phyloP scores from a whole-genome alignment of 139 green algal species.

The Mesotaenium endlicherianum region DNA sequence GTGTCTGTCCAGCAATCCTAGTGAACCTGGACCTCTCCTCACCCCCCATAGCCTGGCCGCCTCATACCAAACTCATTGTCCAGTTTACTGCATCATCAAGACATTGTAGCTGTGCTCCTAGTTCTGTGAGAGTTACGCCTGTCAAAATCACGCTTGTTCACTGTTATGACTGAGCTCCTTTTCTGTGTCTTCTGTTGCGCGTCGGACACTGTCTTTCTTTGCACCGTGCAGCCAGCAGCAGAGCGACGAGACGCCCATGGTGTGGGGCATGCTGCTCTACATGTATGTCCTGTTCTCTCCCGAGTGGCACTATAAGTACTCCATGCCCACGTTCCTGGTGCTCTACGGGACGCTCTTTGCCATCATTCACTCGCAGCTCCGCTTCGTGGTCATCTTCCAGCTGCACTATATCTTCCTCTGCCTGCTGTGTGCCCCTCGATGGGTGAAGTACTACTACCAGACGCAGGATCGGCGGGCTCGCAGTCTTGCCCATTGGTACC shows the following conservation, averaged over 20 bases:
- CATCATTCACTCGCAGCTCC: not conserved
- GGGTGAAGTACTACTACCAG: conserved; percentile 10
- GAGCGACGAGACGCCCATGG: conserved; percentile 12
- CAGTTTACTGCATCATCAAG: no score
- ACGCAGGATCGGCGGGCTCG: no score
- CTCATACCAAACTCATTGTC: no score
- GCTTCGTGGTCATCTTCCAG: conserved; percentile 3
- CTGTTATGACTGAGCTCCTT: no score
- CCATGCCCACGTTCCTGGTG: conserved; percentile 8
- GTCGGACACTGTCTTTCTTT: no score
- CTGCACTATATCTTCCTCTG: not conserved
- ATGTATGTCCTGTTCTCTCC: conserved; percentile 12
- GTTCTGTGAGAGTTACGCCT: no score
- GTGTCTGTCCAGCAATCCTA: no score
- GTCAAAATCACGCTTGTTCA: no score
- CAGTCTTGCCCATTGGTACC: no score
- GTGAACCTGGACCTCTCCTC: no score
- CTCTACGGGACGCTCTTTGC: conserved; percentile 3
- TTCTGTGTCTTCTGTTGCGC: not conserved
- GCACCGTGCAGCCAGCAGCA: conserved; percentile 15
- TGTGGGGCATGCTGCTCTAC: not conserved
- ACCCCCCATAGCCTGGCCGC: no score
- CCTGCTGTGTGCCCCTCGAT: not conserved
- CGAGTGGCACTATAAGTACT: not conserved
- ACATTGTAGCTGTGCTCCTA: no score